A percentile compares a stretch with the other conserved stretches of the same genome.
These are phyloP conservation scores for Fraxinus nigra DNA, from an alignment of 305 asterid species.

Conservation along the genomic window DNA sequence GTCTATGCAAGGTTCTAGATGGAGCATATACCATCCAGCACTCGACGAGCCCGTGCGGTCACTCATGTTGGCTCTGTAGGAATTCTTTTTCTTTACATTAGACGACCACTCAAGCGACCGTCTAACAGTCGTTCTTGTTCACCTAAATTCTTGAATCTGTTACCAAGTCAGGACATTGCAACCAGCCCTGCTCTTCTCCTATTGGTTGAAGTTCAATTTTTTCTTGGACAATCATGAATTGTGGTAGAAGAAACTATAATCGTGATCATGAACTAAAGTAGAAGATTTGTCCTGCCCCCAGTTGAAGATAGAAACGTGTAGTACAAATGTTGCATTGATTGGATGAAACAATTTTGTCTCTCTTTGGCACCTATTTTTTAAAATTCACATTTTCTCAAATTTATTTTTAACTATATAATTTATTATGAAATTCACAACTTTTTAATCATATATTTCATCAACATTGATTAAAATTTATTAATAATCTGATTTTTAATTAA, in stretches of 20 bases:
- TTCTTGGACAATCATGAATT: background rate
- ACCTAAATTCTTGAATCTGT: background rate
- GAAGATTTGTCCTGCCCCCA: background rate
- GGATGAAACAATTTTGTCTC: background rate
- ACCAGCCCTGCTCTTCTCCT: background rate
- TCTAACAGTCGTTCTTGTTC: background rate
- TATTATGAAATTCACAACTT: background rate
- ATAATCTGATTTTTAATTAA: background rate
- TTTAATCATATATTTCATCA: background rate
- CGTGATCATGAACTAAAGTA: background rate
- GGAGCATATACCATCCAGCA: background rate
- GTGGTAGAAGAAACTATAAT: background rate
- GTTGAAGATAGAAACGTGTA: background rate
- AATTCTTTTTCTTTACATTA: too few species aligned
- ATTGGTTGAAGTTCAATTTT: background rate
- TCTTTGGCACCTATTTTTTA: background rate
- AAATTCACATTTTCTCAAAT: too few species aligned
- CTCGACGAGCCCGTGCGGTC: background rate
- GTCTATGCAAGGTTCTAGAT: background rate
- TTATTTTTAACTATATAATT: too few species aligned
- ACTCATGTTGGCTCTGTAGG: background rate
- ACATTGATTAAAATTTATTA: background rate
- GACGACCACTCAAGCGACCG: background rate
- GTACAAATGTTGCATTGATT: background rate
- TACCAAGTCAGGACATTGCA: background rate